phyloP scores from a whole-genome alignment of 352 stramenopile species.

The Globisporangium camurandrum region DNA sequence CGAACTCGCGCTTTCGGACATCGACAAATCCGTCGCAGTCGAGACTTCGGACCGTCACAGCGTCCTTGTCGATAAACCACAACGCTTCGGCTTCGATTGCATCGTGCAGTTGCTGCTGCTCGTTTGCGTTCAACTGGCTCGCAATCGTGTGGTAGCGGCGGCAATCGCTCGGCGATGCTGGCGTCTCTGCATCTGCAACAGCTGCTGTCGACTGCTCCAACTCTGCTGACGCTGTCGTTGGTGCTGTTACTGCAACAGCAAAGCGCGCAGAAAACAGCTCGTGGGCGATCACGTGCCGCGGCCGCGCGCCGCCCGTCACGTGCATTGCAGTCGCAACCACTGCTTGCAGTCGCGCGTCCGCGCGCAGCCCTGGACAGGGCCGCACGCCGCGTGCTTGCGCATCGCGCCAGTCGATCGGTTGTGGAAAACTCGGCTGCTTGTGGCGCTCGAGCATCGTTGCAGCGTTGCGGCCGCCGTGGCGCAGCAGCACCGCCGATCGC shows the following conservation, averaged over 20 bases:
- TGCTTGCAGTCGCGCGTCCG: conserved; percentile 35
- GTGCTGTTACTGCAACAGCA: background rate
- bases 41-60: conserved; percentile 54
- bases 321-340: conserved; percentile 56
- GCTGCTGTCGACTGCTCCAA: background rate
- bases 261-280: conserved; percentile 46
- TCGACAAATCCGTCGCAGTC: conserved; percentile 51
- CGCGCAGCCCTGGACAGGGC: conserved; percentile 60
- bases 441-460: conserved; percentile 2
- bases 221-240: background rate
- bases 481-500: background rate
- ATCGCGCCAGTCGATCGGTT: conserved; percentile 50
- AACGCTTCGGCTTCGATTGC: conserved; percentile 60
- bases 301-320: conserved; percentile 52
- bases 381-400: conserved; percentile 28
- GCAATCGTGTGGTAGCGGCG: background rate
- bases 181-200: conserved; percentile 3
- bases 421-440: conserved; percentile 39
- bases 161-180: background rate
- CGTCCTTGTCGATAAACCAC: conserved; percentile 81
- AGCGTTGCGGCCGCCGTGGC: background rate
- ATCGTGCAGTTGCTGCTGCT: conserved; percentile 68
- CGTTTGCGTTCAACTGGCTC: conserved; percentile 13
- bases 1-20: conserved; percentile 23
- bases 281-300: conserved; percentile 54